Percentiles rank a stretch among this genome's conserved stretches.
These are phyloP conservation scores for Verticillium nonalfalfae DNA, from an alignment of 2,329 filamentous ascomycete species.

Conservation along the genomic window DNA sequence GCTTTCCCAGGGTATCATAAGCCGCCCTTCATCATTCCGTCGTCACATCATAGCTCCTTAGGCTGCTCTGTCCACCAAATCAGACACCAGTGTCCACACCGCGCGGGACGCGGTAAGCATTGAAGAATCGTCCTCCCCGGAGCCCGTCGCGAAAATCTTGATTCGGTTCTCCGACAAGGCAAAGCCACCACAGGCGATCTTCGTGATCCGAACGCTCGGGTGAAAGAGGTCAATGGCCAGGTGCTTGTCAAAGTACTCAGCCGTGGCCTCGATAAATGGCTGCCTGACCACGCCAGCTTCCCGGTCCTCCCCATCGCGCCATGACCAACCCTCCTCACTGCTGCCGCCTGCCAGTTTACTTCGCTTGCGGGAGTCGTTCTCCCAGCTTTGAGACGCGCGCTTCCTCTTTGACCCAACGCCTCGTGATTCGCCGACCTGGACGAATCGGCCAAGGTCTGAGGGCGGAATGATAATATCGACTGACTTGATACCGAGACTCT, in stretches of 20 bases:
- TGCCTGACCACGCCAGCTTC: conserved; percentile 15
- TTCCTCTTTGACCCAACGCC: conserved; percentile 7
- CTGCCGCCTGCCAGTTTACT: conserved; percentile 39
- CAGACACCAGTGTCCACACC: conserved; percentile 6
- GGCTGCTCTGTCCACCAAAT: background rate
- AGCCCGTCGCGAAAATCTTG: conserved; percentile 33
- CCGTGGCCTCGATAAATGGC: conserved; percentile 47
- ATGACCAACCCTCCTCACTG: conserved; percentile 47
- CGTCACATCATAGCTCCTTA: background rate
- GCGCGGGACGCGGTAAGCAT: background rate
- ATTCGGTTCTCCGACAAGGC: conserved; percentile 45
- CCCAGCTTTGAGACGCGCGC: conserved; percentile 16
- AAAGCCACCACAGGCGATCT: conserved; percentile 51
- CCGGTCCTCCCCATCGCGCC: conserved; percentile 23
- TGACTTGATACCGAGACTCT: conserved; percentile 28
- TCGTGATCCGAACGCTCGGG: conserved; percentile 43
- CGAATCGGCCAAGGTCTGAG: conserved; percentile 39
- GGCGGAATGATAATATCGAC: conserved; percentile 47
- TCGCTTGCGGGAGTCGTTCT: conserved; percentile 27
- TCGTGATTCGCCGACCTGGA: conserved; percentile 28
- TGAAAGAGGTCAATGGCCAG: conserved; percentile 50
- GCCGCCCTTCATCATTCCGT: background rate
- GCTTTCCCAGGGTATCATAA: background rate
- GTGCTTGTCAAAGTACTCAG: conserved; percentile 43
- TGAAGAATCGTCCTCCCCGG: background rate